phyloP scores from a whole-genome alignment of 352 stramenopile genomes.

The Peronosclerospora sorghi region DNA sequence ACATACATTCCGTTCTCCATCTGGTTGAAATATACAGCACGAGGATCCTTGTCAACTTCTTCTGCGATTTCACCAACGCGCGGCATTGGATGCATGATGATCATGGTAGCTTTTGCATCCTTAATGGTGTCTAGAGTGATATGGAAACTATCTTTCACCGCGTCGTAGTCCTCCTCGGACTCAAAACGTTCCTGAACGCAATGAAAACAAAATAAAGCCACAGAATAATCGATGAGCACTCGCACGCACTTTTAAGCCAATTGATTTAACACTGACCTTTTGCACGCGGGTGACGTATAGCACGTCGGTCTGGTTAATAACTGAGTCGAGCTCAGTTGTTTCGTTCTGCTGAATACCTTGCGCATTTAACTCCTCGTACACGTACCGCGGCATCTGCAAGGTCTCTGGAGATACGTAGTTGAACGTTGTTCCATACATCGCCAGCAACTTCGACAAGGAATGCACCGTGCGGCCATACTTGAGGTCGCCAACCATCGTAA shows the following conservation, averaged over 20 bases:
- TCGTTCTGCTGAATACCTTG: conserved; percentile 83
- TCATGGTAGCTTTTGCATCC: conserved; percentile 83
- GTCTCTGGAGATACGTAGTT: conserved; percentile 89
- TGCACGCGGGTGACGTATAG: conserved; percentile 98
- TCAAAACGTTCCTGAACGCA: conserved; percentile 91
- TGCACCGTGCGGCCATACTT: conserved; percentile 99
- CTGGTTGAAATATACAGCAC: conserved; percentile 95
- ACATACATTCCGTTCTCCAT: conserved; percentile 99
- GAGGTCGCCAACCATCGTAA: conserved; percentile 97
- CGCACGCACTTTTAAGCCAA: too few relatives aligned
- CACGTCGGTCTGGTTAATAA: conserved; percentile 90
- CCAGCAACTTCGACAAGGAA: conserved; percentile 92
- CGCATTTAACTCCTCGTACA: conserved; percentile 56
- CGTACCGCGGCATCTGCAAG: conserved; percentile 77
- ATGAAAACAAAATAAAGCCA: neutral
- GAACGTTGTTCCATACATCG: conserved; percentile 84
- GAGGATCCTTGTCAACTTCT: conserved; percentile 92
- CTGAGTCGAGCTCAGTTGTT: conserved; percentile 69
- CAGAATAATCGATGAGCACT: neutral
- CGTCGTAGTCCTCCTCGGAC: conserved; percentile 89
- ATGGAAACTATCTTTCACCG: conserved; percentile 87
- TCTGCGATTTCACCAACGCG: conserved; percentile 95
- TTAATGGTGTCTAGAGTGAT: conserved; percentile 64
- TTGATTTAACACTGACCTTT: conserved; percentile 30
- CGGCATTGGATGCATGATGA: conserved; percentile 98